Evolutionary conservation across 108 stramenopile genomes (phyloP).

Genomic region (Seminavis robusta): DNA sequence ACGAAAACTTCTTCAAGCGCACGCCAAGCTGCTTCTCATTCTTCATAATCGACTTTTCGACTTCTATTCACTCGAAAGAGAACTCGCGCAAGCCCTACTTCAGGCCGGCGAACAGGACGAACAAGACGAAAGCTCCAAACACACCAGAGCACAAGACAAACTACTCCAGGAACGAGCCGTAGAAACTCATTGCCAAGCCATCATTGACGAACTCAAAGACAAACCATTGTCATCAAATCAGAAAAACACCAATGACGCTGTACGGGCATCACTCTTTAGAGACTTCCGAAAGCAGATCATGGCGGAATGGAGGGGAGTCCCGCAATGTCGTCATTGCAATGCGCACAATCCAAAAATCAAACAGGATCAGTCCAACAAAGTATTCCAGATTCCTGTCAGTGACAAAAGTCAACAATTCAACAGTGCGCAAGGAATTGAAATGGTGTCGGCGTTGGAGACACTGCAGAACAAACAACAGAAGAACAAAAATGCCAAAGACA

Average conservation of each 20-base stretch:
- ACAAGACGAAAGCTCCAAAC: no score
- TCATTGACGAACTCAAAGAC: no score
- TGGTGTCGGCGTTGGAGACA: conserved; percentile 60
- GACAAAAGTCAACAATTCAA: conserved; percentile 45
- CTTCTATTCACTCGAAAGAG: no score
- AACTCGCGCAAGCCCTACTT: no score
- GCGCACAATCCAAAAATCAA: conserved; percentile 86
- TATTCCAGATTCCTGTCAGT: conserved; percentile 76
- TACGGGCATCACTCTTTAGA: conserved; percentile 2
- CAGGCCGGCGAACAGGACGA: no score
- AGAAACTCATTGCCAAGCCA: no score
- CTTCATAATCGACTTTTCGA: no score
- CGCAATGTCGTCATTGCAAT: conserved; percentile 87
- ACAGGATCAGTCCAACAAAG: conserved; percentile 93
- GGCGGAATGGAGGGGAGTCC: conserved; percentile 36
- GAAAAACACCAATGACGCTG: background rate
- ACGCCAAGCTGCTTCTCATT: no score
- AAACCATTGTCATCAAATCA: conserved; percentile 5
- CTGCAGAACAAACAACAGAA: conserved; percentile 20
- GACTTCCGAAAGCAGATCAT: conserved; percentile 75
- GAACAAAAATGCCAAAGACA: conserved; percentile 17
- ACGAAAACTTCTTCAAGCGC: no score
- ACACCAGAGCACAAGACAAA: no score
- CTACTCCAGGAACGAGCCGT: no score
- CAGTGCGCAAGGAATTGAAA: conserved; percentile 49